Base-by-base conservation (phyloP, 2,329 filamentous ascomycete species). In the Botrytis fabae region DNA sequence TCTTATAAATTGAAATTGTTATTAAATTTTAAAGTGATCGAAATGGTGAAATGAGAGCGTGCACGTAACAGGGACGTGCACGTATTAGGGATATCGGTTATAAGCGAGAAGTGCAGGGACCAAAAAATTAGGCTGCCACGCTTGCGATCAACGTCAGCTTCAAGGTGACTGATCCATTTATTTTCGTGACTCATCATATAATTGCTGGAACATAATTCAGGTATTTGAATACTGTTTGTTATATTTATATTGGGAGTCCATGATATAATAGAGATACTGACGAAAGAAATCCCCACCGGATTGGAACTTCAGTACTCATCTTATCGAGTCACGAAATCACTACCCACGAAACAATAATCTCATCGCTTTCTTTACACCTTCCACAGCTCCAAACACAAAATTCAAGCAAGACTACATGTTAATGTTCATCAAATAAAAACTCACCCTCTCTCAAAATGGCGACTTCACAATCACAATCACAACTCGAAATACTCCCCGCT, bases 381-480 rank as follows among this genome's bases (percentile, higher is more conserved):
- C 22, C 48, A 51, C 48, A 51, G 7, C 14, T 16, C 5, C 48
- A 16, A 16, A 7, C 25, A 12, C 48, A 54, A 51, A 54, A 12
- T 0, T 2, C 25, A n/a, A n/a, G 6, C 2, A 5, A 54, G 2
- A n/a, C 12, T 20, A 16, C 5, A 54, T 0, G 25, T 16, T 54
- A n/a, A n/a, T 54, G 5, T 54, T 25, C 48, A 51, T 51, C 25
- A n/a, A 7, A 54, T 16, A 54, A 16, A 12, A 54, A 16, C 16
- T n/a, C 6, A 8, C 12, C 42, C 2, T 12, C 12, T n/a, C 25
- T 54, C 25, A 54, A 7, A 54, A 54, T 54, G 48, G 2, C 48
- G 25, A 14, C 48, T 54, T 54, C 48, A 54, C 25, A 54, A 54
- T 14, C 48, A n/a, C 2, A 54, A n/a, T 54, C 48, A n/a, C 48